Conservation (phyloP, 2,329 filamentous ascomycete species). For the Ophiostoma ulmi region DNA sequence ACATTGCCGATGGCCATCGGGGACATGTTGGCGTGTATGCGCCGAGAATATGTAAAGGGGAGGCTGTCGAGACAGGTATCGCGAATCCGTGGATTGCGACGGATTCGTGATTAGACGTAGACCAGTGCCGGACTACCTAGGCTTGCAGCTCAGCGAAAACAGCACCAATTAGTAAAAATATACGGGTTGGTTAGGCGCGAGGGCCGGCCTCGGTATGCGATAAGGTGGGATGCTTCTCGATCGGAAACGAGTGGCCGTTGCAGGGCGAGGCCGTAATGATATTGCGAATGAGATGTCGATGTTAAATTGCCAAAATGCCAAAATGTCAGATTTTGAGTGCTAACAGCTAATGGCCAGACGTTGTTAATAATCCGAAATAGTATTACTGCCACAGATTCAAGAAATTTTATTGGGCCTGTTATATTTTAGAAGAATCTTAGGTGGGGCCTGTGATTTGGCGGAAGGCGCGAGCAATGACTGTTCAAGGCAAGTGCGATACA, state of each 20-base stretch:
- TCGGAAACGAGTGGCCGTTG: background rate
- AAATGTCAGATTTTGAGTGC: background rate
- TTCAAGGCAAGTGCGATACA: background rate
- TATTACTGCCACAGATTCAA: background rate
- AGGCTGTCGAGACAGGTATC: background rate
- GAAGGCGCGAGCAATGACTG: background rate
- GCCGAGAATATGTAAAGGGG: background rate
- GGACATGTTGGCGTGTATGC: slow-evolving; percentile 25
- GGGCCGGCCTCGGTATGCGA: background rate
- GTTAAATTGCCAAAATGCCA: background rate
- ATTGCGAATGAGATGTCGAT: background rate
- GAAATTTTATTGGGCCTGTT: background rate
- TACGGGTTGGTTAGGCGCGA: background rate
- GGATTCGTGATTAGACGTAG: background rate
- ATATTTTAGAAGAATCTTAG: background rate
- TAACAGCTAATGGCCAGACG: background rate
- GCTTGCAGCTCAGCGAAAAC: background rate
- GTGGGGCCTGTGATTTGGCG: background rate
- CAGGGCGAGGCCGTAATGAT: background rate
- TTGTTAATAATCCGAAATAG: slow-evolving; percentile 7
- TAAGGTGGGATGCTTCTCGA: background rate
- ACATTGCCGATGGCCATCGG: slow-evolving; percentile 24
- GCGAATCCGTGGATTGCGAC: background rate
- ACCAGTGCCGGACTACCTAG: background rate
- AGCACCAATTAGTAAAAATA: background rate